phyloP scores from a whole-genome alignment of 1,284 basidiomycete species.

The Rhodotorula sp. region DNA sequence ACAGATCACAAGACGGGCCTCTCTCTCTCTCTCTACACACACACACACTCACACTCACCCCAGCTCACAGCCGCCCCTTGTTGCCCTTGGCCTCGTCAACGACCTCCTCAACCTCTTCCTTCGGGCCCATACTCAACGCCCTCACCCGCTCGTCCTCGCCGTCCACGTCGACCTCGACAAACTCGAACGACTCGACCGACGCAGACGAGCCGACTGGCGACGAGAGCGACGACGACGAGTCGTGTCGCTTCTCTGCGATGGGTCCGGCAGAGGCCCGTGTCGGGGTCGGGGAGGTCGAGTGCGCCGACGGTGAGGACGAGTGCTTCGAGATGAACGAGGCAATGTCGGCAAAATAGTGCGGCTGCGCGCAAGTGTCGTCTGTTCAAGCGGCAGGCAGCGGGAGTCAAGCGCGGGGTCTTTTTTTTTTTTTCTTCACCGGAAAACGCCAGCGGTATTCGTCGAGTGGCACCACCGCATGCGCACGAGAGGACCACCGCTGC shows the following conservation, averaged over 20 bases:
- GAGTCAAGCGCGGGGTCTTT: too few species aligned
- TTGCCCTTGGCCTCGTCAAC: neutral
- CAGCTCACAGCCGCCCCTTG: neutral
- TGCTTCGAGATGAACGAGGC: constrained; percentile 15
- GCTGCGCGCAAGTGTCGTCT: constrained; percentile 41
- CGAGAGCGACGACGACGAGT: constrained; percentile 1
- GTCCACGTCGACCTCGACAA: constrained; percentile 7
- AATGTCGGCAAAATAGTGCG: constrained; percentile 31
- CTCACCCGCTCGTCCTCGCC: neutral
- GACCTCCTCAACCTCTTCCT: constrained; percentile 9
- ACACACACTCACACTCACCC: neutral
- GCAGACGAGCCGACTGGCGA: neutral
- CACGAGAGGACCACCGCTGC: neutral
- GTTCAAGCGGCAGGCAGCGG: neutral
- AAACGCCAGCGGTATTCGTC: too few species aligned
- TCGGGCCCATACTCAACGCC: neutral
- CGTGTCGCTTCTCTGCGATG: neutral
- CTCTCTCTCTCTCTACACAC: too few species aligned
- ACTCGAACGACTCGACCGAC: constrained; percentile 17
- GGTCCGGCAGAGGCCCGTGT: constrained; percentile 3
- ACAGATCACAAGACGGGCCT: too few species aligned
- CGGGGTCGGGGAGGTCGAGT: too few species aligned
- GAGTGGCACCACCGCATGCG: too few species aligned
- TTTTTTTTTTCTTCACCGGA: too few species aligned
- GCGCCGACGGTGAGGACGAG: too few species aligned